Evolutionary conservation across 2,329 filamentous ascomycete species (phyloP), one percentile per base, ranked within the genome.

Genomic region (Fusarium humuli): DNA sequence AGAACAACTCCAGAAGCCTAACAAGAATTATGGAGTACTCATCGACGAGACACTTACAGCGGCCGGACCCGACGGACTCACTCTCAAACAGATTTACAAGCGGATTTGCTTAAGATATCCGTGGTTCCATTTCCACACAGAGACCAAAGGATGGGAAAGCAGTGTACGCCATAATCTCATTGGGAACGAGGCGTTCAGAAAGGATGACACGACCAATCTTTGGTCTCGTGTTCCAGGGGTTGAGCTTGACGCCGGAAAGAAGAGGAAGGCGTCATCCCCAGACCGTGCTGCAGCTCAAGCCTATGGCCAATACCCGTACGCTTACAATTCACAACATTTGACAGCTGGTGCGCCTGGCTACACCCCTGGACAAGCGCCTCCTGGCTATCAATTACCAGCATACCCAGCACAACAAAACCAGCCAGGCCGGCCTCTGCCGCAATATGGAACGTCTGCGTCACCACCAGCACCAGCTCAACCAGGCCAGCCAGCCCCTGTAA

Each of bases 141-240:
- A 88, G 73, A 89, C 87, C 8, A 90, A 88, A 74, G 87, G 87
- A n/a, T 90, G 87, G 87, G 87, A 90, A 76, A 89, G 87, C 70
- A 89, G 87, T 71, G 87, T 90, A n/a, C 85, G 87, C 1, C 87
- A 90, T 72, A 90, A 89, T 60, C 82, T 90, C 29, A 88, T 89
- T 69, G 87, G 87, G 4, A 89, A 89, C 74, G 85, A 87, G 69
- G 87, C 87, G 9, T 90, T 90, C 75, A 83, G 81, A 68, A 90
- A 89, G 76, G 84, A 87, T 65, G 86, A 88, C 40, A 82, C 83
- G 29, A 87, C 84, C 2, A 83, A 86, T 45, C 79, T 87, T 22
- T 90, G 87, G 87, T 84, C 82, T 62, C 86, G 87, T 37, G 85
- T 88, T 23, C 85, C 84, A 4, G 87, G 86, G 4, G 83, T 89